A percentile compares a stretch with the other conserved stretches of the same genome.
Evolutionary conservation across 208 protist genomes (phyloP).

Genomic region (Trypanosoma grayi): DNA sequence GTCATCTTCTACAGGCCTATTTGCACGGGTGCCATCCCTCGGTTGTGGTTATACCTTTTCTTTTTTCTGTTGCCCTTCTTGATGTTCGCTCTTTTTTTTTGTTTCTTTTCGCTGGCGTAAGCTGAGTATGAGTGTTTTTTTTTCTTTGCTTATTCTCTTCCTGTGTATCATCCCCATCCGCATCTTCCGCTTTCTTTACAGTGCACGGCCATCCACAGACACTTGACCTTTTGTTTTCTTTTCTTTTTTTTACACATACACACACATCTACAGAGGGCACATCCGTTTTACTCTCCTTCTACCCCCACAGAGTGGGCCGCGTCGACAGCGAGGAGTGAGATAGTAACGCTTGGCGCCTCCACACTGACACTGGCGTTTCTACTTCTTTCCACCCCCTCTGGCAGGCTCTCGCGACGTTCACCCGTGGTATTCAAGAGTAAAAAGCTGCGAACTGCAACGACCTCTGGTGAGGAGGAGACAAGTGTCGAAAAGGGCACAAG

Average conservation of each 20-base stretch:
- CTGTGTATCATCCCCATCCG: not conserved
- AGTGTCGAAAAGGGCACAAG: slow-evolving; percentile 23
- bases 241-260: not conserved
- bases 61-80: not conserved
- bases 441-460: slow-evolving; percentile 23
- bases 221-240: not conserved
- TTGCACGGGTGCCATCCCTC: not conserved
- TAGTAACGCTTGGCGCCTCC: slow-evolving; percentile 31
- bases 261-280: not conserved
- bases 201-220: too few relatives aligned
- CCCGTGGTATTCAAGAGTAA: not conserved
- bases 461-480: slow-evolving; percentile 10
- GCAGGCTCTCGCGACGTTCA: not conserved
- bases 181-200: not conserved
- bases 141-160: slow-evolving; percentile 4
- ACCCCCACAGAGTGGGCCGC: not conserved
- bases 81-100: not conserved
- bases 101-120: not conserved
- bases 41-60: not conserved
- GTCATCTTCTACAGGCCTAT: too few relatives aligned
- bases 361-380: slow-evolving; percentile 1
- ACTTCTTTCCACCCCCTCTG: not conserved
- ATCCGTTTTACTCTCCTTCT: slow-evolving; percentile 1
- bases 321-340: slow-evolving; percentile 42
- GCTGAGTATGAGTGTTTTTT: not conserved